Evolutionary conservation across 2,329 filamentous ascomycete genomes (phyloP).

Genomic region (Hypoxylon sp.): DNA sequence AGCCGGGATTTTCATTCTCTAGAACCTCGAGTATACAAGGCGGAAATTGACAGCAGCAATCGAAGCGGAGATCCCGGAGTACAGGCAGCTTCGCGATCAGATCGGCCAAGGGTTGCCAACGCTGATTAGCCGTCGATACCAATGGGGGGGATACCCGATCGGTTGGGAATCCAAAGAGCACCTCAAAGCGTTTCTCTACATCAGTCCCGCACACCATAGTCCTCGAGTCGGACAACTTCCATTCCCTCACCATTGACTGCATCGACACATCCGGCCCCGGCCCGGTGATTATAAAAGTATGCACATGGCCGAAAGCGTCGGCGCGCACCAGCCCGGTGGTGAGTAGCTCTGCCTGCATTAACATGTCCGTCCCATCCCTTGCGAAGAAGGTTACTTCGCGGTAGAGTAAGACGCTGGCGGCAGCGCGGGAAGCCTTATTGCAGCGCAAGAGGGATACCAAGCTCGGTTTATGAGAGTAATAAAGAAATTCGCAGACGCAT

Average conservation of each 20-base stretch:
- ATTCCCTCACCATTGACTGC: too few species aligned
- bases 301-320: slow-evolving; percentile 5
- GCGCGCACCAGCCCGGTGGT: not conserved
- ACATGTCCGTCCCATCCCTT: not conserved
- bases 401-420: slow-evolving; percentile 5
- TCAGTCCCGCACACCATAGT: not conserved
- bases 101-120: slow-evolving; percentile 12
- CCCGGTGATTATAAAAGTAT: slow-evolving; percentile 10
- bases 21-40: slow-evolving; percentile 5
- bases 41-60: slow-evolving; percentile 7
- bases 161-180: not conserved
- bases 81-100: slow-evolving; percentile 2
- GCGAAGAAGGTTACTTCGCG: slow-evolving; percentile 14
- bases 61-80: slow-evolving; percentile 9
- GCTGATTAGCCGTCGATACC: not conserved
- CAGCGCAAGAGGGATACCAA: not conserved
- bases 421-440: not conserved
- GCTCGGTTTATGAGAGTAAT: not conserved
- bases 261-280: not conserved
- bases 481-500: slow-evolving; percentile 3
- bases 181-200: slow-evolving; percentile 2
- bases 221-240: too few species aligned
- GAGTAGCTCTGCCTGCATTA: not conserved
- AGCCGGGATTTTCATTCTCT: slow-evolving; percentile 6
- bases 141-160: not conserved